Conservation (phyloP, 768 basidiomycete genomes). For the Mycena kentingensis region DNA sequence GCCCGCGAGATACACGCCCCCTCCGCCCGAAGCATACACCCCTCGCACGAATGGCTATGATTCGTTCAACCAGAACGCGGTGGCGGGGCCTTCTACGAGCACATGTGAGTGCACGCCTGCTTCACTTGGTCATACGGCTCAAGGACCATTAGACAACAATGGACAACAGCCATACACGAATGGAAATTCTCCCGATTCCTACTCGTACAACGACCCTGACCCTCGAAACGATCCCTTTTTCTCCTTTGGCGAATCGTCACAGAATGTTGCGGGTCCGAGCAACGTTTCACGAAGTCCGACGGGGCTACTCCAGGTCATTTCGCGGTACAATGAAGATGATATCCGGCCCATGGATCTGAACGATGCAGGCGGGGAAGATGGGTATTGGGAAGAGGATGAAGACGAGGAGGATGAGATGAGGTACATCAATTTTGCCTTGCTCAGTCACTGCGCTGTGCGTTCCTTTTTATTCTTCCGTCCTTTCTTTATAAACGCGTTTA, state of each 20-base stretch:
- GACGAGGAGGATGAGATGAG: constrained; percentile 70
- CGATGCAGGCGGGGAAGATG: constrained; percentile 44
- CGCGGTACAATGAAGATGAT: constrained; percentile 32
- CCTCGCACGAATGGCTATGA: neutral
- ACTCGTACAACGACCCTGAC: constrained; percentile 12
- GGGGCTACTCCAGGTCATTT: constrained; percentile 31
- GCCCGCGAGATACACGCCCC: neutral
- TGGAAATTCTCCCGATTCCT: constrained; percentile 7
- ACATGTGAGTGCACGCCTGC: neutral
- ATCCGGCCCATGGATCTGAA: constrained; percentile 42
- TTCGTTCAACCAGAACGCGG: neutral
- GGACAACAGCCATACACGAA: neutral
- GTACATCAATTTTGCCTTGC: constrained; percentile 85
- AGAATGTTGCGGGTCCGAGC: constrained; percentile 21
- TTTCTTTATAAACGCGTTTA: no score
- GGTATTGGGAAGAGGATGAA: constrained; percentile 60
- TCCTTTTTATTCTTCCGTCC: no score
- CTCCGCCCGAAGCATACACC: neutral
- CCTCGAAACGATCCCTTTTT: constrained; percentile 19
- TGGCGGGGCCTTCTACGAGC: neutral
- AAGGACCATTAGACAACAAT: neutral
- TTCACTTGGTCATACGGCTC: neutral
- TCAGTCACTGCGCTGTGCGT: no score
- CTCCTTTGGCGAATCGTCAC: constrained; percentile 19
- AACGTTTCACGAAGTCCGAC: constrained; percentile 26